Base-by-base conservation (phyloP, 139 green algal genomes). In the Nannochloris sp. region DNA sequence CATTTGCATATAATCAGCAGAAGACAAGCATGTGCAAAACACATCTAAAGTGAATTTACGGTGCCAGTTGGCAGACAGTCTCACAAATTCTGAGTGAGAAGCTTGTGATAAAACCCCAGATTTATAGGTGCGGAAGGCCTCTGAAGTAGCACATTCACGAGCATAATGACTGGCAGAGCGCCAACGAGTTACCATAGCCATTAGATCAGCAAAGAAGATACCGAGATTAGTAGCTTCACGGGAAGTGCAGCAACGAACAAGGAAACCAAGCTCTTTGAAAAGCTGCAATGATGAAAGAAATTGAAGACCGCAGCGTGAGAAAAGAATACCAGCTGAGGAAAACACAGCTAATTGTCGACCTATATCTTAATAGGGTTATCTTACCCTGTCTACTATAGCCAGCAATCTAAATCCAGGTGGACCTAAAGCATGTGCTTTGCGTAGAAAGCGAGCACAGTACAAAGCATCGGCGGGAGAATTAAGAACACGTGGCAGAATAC, bases 151-250 rank as follows among this genome's bases (percentile, higher is more conserved):
- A 47, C 71, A 81, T 60, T 85, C 75, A 4, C 39, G 24, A 2
- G 46, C 71, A 42, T 71, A 85, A 6, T 68, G 30, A 3, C 68
- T 42, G 19, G 37, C 15, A 1, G 14, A 61, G 48, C 76, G 53
- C 82, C 83, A 90, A 1, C 53, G 51, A 53, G 70, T 61, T 31
- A 89, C 42, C 35, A 74, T 30, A n/a, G 14, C 32, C 4, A 89
- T 46, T 19, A 67, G 60, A 46, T 90, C 77, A 8, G 55, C 35
- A 25, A 89, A 44, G 67, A 88, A 90, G 33, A 79, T 78, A 19
- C 76, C 83, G 33, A 92, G 45, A 62, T 85, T 80, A 61, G 54
- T 64, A 24, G 77, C 80, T 74, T 92, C 85, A 6, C 75, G 55
- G 5, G 84, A 62, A 0, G 83, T 92, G 64, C 68, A 68, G 27